Evolutionary conservation across 176 grass and related monocot genomes (phyloP), one percentile per base, ranked within the genome.

Genomic region (Elaeis guineensis): DNA sequence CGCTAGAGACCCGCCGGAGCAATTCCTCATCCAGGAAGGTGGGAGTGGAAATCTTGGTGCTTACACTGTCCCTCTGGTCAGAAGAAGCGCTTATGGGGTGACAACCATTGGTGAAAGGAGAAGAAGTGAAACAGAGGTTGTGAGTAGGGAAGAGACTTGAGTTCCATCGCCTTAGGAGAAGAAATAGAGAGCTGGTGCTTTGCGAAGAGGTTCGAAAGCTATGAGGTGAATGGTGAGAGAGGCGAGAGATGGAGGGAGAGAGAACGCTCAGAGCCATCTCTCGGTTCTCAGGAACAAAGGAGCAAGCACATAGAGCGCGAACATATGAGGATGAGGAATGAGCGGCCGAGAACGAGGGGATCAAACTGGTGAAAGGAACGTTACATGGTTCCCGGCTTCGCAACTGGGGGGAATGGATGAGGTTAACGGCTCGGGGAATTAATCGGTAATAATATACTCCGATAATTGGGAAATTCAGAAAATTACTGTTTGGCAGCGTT

Each of bases 251-350:
- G 21, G 78, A 19, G 16, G 66, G 78, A 3, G 67, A 75, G 59
- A 82, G 28, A 55, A 85, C 58, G 53, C 58, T 77, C 15, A 79
- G 77, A 55, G 68, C 83, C 84, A 93, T 93, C 70, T 64, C 69
- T 49, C 39, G 19, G 19, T 19, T 70, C 62, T 82, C 78, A 82
- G 61, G 59, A 52, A 44, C 25, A 61, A 67, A 30, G 5, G 48
- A 22, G 30, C 64, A 71, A 74, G 59, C 73, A 77, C 48, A 71
- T 69, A 63, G 24, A 26, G 59, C 19, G 62, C 74, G 28, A 51
- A 16, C 5, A 2, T 63, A 19, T 65, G 26, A 58, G 72, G 79
- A 90, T 90, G 26, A 86, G 72, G 70, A 74, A 71, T 17, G 76
- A 21, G 72, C 56, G 87, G 87, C 5, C 1, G 53, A 21, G 21